Evolutionary conservation across 345 rosid genomes (phyloP), one percentile per base, ranked within the genome.

Genomic region (Arabidopsis thaliana): DNA sequence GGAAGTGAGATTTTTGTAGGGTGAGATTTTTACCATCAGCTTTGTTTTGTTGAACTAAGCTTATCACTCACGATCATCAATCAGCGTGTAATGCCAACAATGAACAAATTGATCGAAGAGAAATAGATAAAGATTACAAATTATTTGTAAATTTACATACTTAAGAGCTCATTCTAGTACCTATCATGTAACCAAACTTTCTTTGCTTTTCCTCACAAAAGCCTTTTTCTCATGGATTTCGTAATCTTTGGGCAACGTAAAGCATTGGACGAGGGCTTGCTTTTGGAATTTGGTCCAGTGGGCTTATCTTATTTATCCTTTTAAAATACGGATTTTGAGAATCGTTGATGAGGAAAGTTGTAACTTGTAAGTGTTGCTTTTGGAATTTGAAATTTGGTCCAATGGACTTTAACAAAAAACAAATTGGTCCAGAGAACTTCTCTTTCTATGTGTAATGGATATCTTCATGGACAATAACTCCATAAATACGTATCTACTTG

Each of bases 31-130:
- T 76, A 87, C 90, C 91, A 84, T 88, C 81, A 87, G 90, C 69
- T 41, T 84, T 91, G 82, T 28, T 28, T 89, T 87, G 75, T 89
- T 87, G 75, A 91, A 88, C 52, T 88, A 87, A 59, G 84, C 93
- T 80, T 83, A 89, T 64, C 87, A 79, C 34, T 89, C 96, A 49
- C 79, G 86, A 75, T 91, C 91, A 72, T 79, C 86, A 79, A 84
- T 72, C 20, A 84, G 45, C 25, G 83, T 65, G 46, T 82, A 68
- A 66, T 85, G 85, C 88, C 91, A 91, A 13, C 52, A 85, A 58
- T 73, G 80, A 49, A 75, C 84, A 65, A 87, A 11, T 87, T 87
- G 85, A 64, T 41, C 40, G n/a, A 56, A 41, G 33, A 49, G 62
- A 30, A 38, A 20, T 12, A 32, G 12, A 7, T 11, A 25, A 23